phyloP scores from a whole-genome alignment of 495 filamentous ascomycete species.

The Aspergillus campestris region DNA sequence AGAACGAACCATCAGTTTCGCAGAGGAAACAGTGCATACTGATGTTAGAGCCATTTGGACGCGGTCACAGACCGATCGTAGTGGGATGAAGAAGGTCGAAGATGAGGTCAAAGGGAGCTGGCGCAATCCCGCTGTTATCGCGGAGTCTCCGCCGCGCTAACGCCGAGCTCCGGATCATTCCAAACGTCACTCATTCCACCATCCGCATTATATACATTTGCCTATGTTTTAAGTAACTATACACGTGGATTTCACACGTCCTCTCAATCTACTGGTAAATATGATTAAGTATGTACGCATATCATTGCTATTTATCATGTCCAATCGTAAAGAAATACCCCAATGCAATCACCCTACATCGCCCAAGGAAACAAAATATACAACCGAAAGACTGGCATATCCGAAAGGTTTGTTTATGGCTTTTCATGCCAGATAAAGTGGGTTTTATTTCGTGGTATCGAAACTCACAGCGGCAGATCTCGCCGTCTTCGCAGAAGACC shows the following conservation, averaged over 20 bases:
- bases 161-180: not conserved
- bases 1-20: not conserved
- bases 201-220: too few species aligned
- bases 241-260: too few species aligned
- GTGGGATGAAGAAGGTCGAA: slow-evolving; percentile 12
- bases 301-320: too few species aligned
- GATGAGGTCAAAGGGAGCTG: not conserved
- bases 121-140: not conserved
- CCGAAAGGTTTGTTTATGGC: too few species aligned
- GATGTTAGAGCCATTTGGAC: slow-evolving; percentile 43
- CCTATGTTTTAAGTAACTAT: too few species aligned
- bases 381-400: too few species aligned
- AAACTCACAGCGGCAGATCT: slow-evolving; percentile 4
- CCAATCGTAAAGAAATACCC: too few species aligned
- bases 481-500: slow-evolving; percentile 1
- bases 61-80: slow-evolving; percentile 22
- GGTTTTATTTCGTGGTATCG: slow-evolving; percentile 1
- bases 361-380: too few species aligned
- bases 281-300: too few species aligned
- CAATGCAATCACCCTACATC: too few species aligned
- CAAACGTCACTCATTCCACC: not conserved
- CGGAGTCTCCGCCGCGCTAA: slow-evolving; percentile 16
- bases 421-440: not conserved
- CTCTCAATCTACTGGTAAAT: too few species aligned
- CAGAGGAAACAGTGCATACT: slow-evolving; percentile 15